These are phyloP conservation scores for Heracleum sosnowskyi DNA, from an alignment of 129 eudicot genomes.

Conservation along the genomic window DNA sequence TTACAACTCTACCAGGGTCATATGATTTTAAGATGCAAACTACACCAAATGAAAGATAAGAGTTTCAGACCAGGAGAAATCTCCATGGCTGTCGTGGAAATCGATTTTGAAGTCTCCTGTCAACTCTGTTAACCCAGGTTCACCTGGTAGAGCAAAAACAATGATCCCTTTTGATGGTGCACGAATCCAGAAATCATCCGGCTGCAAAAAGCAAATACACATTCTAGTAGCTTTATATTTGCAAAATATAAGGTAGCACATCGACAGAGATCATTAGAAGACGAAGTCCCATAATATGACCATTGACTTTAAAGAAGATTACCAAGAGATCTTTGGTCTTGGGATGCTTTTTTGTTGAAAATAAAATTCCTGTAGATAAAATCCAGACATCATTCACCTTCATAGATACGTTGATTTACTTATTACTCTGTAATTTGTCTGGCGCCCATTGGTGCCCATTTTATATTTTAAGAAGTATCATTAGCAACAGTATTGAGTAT, in stretches of 20 bases:
- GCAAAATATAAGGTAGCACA: conserved; percentile 2
- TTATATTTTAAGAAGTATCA: no score
- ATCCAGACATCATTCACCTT: conserved; percentile 10
- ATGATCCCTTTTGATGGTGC: conserved; percentile 69
- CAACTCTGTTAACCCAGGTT: conserved; percentile 79
- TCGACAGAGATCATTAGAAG: background rate
- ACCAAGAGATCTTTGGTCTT: conserved; percentile 89
- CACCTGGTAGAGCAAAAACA: conserved; percentile 89
- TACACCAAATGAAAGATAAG: background rate
- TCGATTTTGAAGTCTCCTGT: conserved; percentile 85
- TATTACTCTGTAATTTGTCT: background rate
- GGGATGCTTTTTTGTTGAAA: conserved; percentile 77
- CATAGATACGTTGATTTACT: background rate
- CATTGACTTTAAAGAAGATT: conserved; percentile 10
- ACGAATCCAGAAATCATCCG: conserved; percentile 91
- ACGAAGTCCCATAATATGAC: background rate
- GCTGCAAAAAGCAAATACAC: conserved; percentile 39
- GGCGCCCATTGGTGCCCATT: no score
- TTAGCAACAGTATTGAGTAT: background rate
- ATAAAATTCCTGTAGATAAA: conserved; percentile 58
- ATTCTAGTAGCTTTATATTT: conserved; percentile 8
- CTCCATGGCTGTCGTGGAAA: conserved; percentile 92
- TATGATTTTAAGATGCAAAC: background rate
- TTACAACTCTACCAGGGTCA: background rate
- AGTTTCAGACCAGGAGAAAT: conserved; percentile 70